Percentiles rank a stretch among this genome's conserved stretches.
Conservation (phyloP, 2,329 filamentous ascomycete genomes). For the Penicillium vulpinum region DNA sequence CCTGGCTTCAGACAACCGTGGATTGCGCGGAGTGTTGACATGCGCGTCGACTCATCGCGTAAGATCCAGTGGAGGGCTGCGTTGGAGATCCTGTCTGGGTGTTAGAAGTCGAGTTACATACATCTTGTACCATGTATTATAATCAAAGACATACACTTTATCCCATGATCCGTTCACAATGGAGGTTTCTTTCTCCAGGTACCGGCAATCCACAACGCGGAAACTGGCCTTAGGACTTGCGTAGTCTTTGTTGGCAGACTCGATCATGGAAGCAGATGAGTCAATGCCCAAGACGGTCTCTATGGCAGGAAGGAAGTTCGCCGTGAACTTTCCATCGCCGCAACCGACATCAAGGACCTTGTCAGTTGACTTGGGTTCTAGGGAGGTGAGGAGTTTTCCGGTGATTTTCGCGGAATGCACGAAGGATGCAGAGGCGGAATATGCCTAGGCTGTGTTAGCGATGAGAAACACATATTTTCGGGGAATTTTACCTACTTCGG, state of each 20-base stretch:
- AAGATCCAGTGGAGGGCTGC: conserved; percentile 70
- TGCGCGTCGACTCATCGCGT: conserved; percentile 45
- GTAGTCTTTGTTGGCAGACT: conserved; percentile 50
- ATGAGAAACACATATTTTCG: background rate
- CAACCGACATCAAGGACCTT: conserved; percentile 64
- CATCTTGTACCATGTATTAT: background rate
- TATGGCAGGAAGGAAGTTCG: conserved; percentile 54
- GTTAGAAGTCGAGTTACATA: background rate
- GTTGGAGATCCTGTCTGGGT: conserved; percentile 53
- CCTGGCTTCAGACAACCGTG: conserved; percentile 54
- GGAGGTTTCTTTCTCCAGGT: conserved; percentile 29
- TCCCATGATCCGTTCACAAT: conserved; percentile 38
- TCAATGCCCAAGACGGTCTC: conserved; percentile 60
- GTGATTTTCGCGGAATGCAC: conserved; percentile 59
- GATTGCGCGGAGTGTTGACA: conserved; percentile 56
- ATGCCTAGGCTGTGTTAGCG: conserved; percentile 46
- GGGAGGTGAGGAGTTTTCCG: conserved; percentile 58
- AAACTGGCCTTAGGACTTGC: conserved; percentile 30
- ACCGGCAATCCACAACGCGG: conserved; percentile 38
- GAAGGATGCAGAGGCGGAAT: conserved; percentile 63
- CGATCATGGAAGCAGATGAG: conserved; percentile 60
- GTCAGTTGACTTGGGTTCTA: conserved; percentile 60
- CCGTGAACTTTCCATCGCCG: conserved; percentile 62
- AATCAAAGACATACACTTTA: conserved; percentile 51
- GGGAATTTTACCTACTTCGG: conserved; percentile 31